Evolutionary conservation across 2,329 filamentous ascomycete genomes (phyloP).

Genomic region (Talaromyces marneffei): DNA sequence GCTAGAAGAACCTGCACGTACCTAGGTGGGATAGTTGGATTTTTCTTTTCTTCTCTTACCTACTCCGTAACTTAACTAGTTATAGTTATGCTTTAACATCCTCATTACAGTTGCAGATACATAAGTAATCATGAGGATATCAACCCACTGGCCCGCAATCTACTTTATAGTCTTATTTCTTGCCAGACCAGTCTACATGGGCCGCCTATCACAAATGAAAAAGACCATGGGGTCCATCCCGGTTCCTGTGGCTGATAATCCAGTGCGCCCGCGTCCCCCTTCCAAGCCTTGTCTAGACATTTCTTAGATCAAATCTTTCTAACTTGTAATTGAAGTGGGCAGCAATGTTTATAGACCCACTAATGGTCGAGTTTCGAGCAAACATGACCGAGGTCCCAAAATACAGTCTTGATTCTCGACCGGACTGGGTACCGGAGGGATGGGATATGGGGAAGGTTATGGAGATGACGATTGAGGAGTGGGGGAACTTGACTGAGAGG

Average conservation of each 20-base stretch:
- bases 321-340: not conserved
- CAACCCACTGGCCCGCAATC: not conserved
- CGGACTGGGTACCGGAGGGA: not conserved
- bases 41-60: not conserved
- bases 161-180: not conserved
- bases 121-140: not conserved
- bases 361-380: slow-evolving; percentile 5
- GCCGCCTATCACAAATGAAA: slow-evolving; percentile 2
- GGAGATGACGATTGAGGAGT: slow-evolving; percentile 8
- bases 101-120: too few relatives aligned
- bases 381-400: slow-evolving; percentile 10
- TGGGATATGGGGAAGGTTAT: slow-evolving; percentile 8
- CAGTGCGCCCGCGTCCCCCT: not conserved
- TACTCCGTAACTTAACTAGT: too few relatives aligned
- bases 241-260: not conserved
- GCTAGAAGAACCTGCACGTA: not conserved
- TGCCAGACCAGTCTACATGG: slow-evolving; percentile 6
- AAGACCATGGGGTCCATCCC: slow-evolving; percentile 3
- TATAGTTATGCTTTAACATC: too few relatives aligned
- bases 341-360: slow-evolving; percentile 7
- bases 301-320: not conserved
- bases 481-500: not conserved
- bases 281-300: too few relatives aligned
- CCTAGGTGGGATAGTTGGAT: not conserved
- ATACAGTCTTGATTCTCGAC: slow-evolving; percentile 7